phyloP scores from a whole-genome alignment of 2,329 filamentous ascomycete genomes.

The Fusarium globosum region DNA sequence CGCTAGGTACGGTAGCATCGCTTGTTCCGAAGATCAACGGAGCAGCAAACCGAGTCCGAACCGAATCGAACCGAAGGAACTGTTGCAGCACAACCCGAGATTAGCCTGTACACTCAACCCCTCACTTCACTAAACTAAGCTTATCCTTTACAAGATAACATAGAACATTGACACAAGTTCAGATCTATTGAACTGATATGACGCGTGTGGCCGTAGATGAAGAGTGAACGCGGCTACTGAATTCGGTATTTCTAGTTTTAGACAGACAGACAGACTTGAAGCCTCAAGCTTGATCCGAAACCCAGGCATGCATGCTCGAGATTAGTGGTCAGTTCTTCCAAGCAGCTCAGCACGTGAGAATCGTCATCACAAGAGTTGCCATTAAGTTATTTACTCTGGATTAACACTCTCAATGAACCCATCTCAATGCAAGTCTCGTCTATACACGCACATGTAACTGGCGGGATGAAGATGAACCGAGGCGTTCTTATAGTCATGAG shows the following conservation, averaged over 20 bases:
- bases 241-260: neutral
- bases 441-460: too few relatives aligned
- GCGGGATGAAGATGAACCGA: too few relatives aligned
- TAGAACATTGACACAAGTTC: neutral
- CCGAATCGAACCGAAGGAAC: constrained; percentile 13
- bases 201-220: neutral
- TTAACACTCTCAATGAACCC: too few relatives aligned
- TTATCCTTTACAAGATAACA: neutral
- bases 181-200: too few relatives aligned
- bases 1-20: neutral
- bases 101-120: neutral
- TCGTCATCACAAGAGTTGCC: too few relatives aligned
- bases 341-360: too few relatives aligned
- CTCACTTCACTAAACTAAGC: neutral
- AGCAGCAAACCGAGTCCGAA: constrained; percentile 23
- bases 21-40: neutral
- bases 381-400: too few relatives aligned
- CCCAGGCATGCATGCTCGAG: neutral
- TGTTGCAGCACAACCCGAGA: neutral
- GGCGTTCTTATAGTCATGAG: too few relatives aligned
- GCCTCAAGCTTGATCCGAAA: neutral
- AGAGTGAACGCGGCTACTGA: neutral
- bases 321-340: too few relatives aligned
- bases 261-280: neutral
- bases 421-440: too few relatives aligned